Conservation (phyloP, 495 filamentous ascomycete genomes). For the Ramalina intermedia region DNA sequence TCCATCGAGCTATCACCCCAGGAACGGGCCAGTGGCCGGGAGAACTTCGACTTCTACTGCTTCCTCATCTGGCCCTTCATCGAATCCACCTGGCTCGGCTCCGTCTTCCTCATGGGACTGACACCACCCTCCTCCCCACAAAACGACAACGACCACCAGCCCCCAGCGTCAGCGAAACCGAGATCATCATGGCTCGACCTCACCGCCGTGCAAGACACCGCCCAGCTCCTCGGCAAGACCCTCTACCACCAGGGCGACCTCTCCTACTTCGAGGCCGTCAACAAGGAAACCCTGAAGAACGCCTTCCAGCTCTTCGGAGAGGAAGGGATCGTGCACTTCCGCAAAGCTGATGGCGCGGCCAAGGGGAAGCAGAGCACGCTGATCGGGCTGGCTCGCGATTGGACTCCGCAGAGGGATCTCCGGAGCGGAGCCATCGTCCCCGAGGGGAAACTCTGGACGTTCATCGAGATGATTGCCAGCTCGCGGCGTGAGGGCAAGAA, state of each 20-base stretch:
- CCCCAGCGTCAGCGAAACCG: too few species aligned
- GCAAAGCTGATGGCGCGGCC: slow-evolving; percentile 28
- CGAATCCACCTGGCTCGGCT: slow-evolving; percentile 81
- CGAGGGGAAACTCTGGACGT: slow-evolving; percentile 71
- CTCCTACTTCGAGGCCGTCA: slow-evolving; percentile 93
- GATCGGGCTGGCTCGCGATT: slow-evolving; percentile 58
- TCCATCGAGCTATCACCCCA: slow-evolving; percentile 58
- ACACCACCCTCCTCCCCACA: slow-evolving; percentile 50
- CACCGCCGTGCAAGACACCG: slow-evolving; percentile 63
- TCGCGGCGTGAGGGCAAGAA: slow-evolving; percentile 88
- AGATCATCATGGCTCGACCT: slow-evolving; percentile 44
- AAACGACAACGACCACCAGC: slow-evolving; percentile 23
- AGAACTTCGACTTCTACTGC: slow-evolving; percentile 97
- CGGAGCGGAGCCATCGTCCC: slow-evolving; percentile 42
- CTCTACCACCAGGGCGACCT: slow-evolving; percentile 95
- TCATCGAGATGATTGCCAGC: slow-evolving; percentile 72
- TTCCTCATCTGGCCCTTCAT: slow-evolving; percentile 98
- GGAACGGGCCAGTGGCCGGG: slow-evolving; percentile 64
- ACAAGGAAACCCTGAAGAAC: slow-evolving; percentile 93
- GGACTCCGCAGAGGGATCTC: slow-evolving; percentile 55
- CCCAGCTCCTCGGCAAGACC: slow-evolving; percentile 87
- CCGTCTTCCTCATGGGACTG: slow-evolving; percentile 71
- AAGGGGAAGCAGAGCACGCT: slow-evolving; percentile 42
- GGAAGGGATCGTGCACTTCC: slow-evolving; percentile 69
- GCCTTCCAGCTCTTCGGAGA: slow-evolving; percentile 77